Percentiles rank a stretch among this genome's conserved stretches.
phyloP scores from a whole-genome alignment of 371 early-diverging fungal genomes.

The Mortierella sp. region DNA sequence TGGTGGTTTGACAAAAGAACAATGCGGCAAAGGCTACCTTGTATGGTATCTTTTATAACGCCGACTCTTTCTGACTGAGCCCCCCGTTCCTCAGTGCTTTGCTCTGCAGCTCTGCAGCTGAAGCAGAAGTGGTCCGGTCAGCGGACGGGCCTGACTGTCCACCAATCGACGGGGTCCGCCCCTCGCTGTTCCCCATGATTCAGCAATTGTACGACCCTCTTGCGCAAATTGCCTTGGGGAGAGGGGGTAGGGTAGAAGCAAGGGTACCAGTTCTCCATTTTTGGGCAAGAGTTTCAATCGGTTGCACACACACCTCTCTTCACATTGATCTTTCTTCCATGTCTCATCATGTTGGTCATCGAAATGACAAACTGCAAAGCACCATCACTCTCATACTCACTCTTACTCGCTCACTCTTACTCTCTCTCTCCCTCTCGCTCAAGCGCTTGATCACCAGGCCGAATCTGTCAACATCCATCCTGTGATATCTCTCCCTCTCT shows the following conservation, averaged over 20 bases:
- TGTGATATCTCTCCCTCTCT: background rate
- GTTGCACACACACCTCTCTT: constrained; percentile 5
- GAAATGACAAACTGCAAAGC: no score
- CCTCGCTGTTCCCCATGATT: no score
- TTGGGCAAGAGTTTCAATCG: background rate
- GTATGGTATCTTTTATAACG: background rate
- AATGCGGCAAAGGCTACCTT: background rate
- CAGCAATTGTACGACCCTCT: no score
- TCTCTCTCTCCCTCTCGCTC: constrained; percentile 5
- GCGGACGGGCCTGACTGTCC: no score
- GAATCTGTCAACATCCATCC: background rate
- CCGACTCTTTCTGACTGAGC: background rate
- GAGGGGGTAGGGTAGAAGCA: background rate
- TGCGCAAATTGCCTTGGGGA: background rate
- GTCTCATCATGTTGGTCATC: constrained; percentile 4
- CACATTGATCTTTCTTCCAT: background rate
- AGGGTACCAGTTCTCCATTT: background rate
- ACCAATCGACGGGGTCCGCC: no score
- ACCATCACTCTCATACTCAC: no score
- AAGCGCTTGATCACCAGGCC: no score
- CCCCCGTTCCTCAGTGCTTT: background rate
- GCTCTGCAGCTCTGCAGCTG: background rate
- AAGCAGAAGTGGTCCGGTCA: background rate
- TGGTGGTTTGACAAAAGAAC: no score
- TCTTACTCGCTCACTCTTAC: constrained; percentile 5